Evolutionary conservation across 805 yeast species (phyloP).

Genomic region (Wickerhamiella slavikovae): DNA sequence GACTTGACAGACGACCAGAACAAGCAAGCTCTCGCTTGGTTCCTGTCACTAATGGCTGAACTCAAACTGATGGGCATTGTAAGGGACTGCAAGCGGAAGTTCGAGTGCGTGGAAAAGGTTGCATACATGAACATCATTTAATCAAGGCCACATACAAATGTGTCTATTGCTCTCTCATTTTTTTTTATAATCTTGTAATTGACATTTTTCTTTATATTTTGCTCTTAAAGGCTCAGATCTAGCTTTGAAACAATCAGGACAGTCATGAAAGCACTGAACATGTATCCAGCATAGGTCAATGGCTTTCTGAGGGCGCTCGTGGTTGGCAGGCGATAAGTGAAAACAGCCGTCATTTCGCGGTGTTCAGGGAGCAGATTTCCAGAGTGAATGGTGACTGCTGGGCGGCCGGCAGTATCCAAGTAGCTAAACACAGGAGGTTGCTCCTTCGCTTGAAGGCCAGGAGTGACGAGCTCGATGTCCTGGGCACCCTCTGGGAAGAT

Average conservation of each 20-base stretch:
- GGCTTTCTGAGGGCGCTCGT: conserved; percentile 44
- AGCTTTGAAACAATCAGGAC: conserved; percentile 26
- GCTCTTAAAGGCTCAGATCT: background rate
- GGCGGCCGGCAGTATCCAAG: conserved; percentile 65
- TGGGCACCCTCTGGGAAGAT: conserved; percentile 79
- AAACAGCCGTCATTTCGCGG: conserved; percentile 30
- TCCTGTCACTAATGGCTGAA: conserved; percentile 54
- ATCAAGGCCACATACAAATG: too few relatives aligned
- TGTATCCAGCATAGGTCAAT: conserved; percentile 19
- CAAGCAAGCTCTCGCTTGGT: conserved; percentile 44
- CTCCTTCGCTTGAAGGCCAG: conserved; percentile 21
- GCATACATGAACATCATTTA: conserved; percentile 53
- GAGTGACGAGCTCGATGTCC: conserved; percentile 32
- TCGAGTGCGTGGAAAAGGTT: conserved; percentile 47
- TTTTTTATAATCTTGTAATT: background rate
- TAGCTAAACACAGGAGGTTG: conserved; percentile 17
- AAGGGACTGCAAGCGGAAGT: conserved; percentile 35
- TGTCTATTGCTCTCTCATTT: background rate
- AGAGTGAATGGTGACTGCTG: conserved; percentile 41
- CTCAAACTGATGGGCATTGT: conserved; percentile 48
- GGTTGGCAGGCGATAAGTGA: conserved; percentile 41
- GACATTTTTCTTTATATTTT: background rate
- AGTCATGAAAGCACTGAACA: conserved; percentile 37
- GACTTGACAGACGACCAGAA: conserved; percentile 32
- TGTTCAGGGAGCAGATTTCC: conserved; percentile 51